These are phyloP conservation scores for Diaporthe nobilis DNA, from an alignment of 2,329 filamentous ascomycete species.

Conservation along the genomic window DNA sequence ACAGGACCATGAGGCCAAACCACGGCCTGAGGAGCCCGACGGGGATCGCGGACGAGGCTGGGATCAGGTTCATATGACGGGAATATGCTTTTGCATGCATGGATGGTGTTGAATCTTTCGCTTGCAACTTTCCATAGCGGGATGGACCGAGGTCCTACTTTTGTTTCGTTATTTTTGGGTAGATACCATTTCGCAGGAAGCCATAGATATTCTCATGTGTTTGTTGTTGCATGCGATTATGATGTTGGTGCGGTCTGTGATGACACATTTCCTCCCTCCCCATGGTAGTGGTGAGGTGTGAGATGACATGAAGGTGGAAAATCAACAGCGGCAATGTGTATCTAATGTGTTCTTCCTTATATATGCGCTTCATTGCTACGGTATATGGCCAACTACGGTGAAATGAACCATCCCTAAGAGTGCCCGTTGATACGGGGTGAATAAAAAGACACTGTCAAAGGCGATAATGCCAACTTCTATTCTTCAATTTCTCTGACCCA, in stretches of 20 bases:
- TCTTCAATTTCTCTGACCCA: background rate
- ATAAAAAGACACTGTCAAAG: background rate
- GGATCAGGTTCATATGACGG: slow-evolving; percentile 51
- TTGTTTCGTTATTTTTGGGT: slow-evolving; percentile 3
- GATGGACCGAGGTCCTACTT: background rate
- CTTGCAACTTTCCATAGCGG: slow-evolving; percentile 2
- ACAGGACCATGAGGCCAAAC: slow-evolving; percentile 41
- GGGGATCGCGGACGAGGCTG: slow-evolving; percentile 51
- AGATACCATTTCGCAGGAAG: slow-evolving; percentile 32
- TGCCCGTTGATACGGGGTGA: background rate
- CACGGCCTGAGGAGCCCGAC: slow-evolving; percentile 44
- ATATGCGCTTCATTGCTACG: background rate
- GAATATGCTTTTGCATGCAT: slow-evolving; percentile 11
- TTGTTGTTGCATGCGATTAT: background rate
- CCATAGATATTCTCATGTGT: background rate
- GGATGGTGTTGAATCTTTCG: slow-evolving; percentile 8
- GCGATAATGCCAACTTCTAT: background rate
- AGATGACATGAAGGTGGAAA: background rate
- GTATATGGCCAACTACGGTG: background rate
- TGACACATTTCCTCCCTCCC: background rate
- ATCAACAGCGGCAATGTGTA: background rate
- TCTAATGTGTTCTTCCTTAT: background rate
- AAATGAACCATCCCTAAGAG: background rate
- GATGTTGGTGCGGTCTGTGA: background rate
- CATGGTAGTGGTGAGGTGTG: background rate